Evolutionary conservation across 2,329 filamentous ascomycete species (phyloP), one percentile per base, ranked within the genome.

Genomic region (Aspergillus sp.): DNA sequence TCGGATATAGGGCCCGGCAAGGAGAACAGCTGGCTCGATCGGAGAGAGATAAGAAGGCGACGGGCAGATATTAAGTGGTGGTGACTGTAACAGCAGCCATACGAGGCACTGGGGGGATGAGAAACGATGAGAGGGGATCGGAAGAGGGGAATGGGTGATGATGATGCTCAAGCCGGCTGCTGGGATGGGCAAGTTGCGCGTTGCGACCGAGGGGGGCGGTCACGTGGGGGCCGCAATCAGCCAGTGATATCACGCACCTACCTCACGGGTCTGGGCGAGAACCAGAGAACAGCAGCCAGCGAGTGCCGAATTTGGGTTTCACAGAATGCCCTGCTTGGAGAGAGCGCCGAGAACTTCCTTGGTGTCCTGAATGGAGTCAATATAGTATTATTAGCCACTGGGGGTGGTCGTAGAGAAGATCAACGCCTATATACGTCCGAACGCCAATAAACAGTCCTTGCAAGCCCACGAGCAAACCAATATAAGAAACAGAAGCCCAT

Each of bases 221-320:
- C 75, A 77, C 75, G 75, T 77, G 75, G 61, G 30, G 55, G 32
- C 22, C 52, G 59, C 51, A 55, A 48, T 61, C 64, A 63, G 67
- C 74, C 74, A 77, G 74, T 77, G 72, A 76, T 67, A 74, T 68
- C 64, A 66, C 68, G 62, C 66, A 62, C 61, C 68, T 66, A 68
- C 71, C 67, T 76, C 74, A 77, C 75, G 73, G 62, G 64, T 61
- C 61, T 48, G 51, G 62, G 49, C 22, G 44, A 34, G 53, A 61
- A 54, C 59, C 56, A 66, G 53, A 57, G 56, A 61, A 57, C 39
- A 32, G 55, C 49, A 48, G 48, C 15, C 17, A 36, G 30, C n/a
- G 34, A 26, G 39, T 13, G 22, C 41, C 32, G 36, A 18, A 52
- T 44, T 22, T 44, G 11, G 45, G 36, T 36, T 42, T 57, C 55